Percentiles rank a stretch among this genome's conserved stretches.
phyloP scores from a whole-genome alignment of 345 rosid species.

The Eucalyptus decipiens region DNA sequence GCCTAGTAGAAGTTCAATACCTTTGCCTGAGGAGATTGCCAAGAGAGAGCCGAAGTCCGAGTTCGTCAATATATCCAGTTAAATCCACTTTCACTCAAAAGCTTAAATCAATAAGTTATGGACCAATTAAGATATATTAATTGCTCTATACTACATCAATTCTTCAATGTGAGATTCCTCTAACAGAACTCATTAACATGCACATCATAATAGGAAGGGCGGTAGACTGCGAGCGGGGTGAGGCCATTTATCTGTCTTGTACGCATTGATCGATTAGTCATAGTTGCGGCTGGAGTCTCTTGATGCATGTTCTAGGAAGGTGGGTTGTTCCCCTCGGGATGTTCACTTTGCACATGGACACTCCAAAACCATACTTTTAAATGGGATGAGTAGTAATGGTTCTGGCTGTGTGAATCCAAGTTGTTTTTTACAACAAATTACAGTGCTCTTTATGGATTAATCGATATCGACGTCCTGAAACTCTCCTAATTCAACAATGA shows the following conservation, averaged over 20 bases:
- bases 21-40: too few relatives aligned
- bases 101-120: too few relatives aligned
- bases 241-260: background rate
- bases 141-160: too few relatives aligned
- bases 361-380: background rate
- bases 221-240: background rate
- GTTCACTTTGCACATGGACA: background rate
- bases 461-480: background rate
- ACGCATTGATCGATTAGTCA: background rate
- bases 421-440: background rate
- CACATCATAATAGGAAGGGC: background rate
- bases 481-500: background rate
- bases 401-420: background rate
- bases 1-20: too few relatives aligned
- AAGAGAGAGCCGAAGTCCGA: too few relatives aligned
- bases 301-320: background rate
- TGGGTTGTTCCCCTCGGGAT: background rate
- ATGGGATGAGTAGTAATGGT: background rate
- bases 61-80: too few relatives aligned
- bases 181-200: too few relatives aligned
- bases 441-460: background rate
- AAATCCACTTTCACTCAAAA: too few relatives aligned
- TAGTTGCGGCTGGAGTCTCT: background rate
- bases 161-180: too few relatives aligned
- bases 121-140: too few relatives aligned